These are phyloP conservation scores for Babesia divergens DNA, from an alignment of 169 alveolate species.

Conservation along the genomic window DNA sequence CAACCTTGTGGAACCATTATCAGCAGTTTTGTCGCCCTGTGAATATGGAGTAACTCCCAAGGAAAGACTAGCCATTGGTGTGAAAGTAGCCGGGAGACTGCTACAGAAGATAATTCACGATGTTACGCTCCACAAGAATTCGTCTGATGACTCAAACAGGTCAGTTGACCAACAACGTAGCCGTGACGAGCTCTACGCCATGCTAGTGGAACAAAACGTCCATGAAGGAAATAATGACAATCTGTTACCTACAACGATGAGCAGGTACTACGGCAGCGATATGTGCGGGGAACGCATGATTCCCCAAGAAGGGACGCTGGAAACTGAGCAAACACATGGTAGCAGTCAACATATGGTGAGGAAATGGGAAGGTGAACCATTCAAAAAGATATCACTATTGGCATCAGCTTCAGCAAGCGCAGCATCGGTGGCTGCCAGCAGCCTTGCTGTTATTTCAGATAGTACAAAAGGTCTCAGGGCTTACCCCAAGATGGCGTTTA, in stretches of 20 bases:
- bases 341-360: not conserved
- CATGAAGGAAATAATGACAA: not conserved
- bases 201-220: constrained; percentile 25
- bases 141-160: constrained; percentile 3
- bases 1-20: constrained; percentile 67
- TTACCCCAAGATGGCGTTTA: constrained; percentile 9
- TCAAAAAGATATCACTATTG: constrained; percentile 21
- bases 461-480: not conserved
- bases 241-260: not conserved
- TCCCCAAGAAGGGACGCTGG: not conserved
- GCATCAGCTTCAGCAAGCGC: constrained; percentile 64
- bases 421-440: constrained; percentile 61
- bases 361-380: not conserved
- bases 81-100: constrained; percentile 75
- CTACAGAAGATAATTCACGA: constrained; percentile 77
- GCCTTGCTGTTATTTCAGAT: constrained; percentile 28
- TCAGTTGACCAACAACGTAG: constrained; percentile 30
- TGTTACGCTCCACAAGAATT: constrained; percentile 64
- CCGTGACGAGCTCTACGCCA: constrained; percentile 42
- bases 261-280: not conserved
- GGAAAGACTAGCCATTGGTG: constrained; percentile 76
- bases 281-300: not conserved
- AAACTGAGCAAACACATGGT: not conserved
- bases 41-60: constrained; percentile 79
- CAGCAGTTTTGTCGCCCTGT: constrained; percentile 74